Percentiles rank a stretch among this genome's conserved stretches.
phyloP scores from a whole-genome alignment of 257 asterid genomes.

The Schizonepeta tenuifolia region DNA sequence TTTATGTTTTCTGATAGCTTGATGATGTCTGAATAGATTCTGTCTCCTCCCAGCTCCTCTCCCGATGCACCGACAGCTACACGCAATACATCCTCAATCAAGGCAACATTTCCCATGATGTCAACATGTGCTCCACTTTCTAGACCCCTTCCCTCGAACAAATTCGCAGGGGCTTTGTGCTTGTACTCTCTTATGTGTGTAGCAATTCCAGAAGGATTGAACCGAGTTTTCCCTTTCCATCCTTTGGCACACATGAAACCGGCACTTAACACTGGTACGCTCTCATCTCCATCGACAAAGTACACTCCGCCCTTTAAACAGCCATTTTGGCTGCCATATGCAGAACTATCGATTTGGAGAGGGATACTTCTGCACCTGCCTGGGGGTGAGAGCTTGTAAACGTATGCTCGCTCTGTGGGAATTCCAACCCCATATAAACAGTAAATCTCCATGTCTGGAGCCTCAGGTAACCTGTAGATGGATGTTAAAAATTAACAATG shows the following conservation, averaged over 20 bases:
- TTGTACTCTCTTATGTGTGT: slow-evolving; percentile 69
- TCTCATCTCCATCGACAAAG: slow-evolving; percentile 81
- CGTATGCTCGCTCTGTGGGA: slow-evolving; percentile 83
- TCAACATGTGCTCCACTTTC: slow-evolving; percentile 88
- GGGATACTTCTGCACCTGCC: slow-evolving; percentile 76
- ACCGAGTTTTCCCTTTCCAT: slow-evolving; percentile 80
- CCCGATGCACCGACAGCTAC: slow-evolving; percentile 80
- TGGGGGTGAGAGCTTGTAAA: slow-evolving; percentile 65
- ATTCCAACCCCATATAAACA: slow-evolving; percentile 82
- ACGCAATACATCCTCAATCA: slow-evolving; percentile 77
- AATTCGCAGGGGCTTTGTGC: slow-evolving; percentile 73
- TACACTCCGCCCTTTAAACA: slow-evolving; percentile 83
- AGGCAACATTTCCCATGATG: slow-evolving; percentile 79
- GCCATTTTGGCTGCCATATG: slow-evolving; percentile 54
- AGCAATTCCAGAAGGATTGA: slow-evolving; percentile 75
- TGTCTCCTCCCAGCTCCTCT: slow-evolving; percentile 66
- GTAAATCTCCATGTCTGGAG: slow-evolving; percentile 89
- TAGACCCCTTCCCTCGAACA: slow-evolving; percentile 83
- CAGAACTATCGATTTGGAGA: slow-evolving; percentile 78
- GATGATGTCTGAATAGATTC: slow-evolving; percentile 66
- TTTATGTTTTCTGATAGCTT: slow-evolving; percentile 63
- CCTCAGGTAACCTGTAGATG: slow-evolving; percentile 72
- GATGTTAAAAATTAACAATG: background rate
- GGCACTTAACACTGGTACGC: slow-evolving; percentile 69
- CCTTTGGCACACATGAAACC: slow-evolving; percentile 93